These are phyloP conservation scores for Kodamaea sp. DNA, from an alignment of 1,139 yeast genomes.

Conservation along the genomic window DNA sequence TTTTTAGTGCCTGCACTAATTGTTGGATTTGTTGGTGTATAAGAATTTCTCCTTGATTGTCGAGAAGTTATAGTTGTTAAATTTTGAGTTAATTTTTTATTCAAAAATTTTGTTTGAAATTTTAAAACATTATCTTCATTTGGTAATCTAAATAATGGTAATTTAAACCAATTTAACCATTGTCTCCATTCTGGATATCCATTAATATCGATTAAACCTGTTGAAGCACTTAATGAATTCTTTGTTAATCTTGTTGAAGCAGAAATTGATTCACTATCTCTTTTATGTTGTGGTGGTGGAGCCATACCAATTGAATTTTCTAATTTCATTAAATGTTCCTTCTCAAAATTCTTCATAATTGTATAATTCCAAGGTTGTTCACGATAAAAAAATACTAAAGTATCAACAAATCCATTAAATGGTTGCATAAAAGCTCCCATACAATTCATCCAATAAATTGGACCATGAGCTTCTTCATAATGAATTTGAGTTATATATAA, in stretches of 20 bases:
- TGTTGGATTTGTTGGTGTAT: neutral
- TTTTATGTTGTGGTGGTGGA: conserved; percentile 1
- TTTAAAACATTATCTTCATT: conserved; percentile 29
- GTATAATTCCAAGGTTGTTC: conserved; percentile 74
- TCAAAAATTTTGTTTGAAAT: conserved; percentile 26
- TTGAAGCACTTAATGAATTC: conserved; percentile 25
- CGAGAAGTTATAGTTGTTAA: neutral
- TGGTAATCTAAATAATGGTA: conserved; percentile 46
- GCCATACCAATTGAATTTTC: conserved; percentile 17
- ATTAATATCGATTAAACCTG: conserved; percentile 21
- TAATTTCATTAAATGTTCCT: conserved; percentile 29
- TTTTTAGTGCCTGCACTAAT: conserved; percentile 15
- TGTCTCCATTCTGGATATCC: conserved; percentile 36
- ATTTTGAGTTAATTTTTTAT: conserved; percentile 11
- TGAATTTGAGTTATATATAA: conserved; percentile 58
- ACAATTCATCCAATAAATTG: conserved; percentile 62
- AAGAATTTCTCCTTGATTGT: neutral
- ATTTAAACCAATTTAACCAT: conserved; percentile 26
- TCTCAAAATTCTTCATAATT: conserved; percentile 38
- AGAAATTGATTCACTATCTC: conserved; percentile 21
- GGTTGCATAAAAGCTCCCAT: conserved; percentile 78
- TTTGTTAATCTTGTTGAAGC: conserved; percentile 26
- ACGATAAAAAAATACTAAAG: conserved; percentile 68
- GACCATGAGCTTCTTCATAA: conserved; percentile 46
- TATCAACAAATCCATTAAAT: conserved; percentile 73